A percentile compares a stretch with the other conserved stretches of the same genome.
Evolutionary conservation across 768 basidiomycete genomes (phyloP).

Genomic region (Lyophyllum semitale): DNA sequence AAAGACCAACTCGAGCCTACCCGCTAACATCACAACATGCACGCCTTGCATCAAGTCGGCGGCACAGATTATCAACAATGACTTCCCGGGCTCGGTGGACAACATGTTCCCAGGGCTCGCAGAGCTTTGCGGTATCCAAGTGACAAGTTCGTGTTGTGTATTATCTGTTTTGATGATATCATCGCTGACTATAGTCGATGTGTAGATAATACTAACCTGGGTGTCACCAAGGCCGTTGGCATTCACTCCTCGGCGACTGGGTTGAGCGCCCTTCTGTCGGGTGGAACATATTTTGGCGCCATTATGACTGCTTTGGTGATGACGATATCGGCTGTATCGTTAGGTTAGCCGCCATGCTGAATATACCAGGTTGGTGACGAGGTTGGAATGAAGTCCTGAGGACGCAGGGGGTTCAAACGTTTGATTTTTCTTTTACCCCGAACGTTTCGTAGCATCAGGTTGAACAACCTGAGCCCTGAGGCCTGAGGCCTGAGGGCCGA

Average conservation of each 20-base stretch:
- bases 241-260: conserved; percentile 1
- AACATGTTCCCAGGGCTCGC: conserved; percentile 5
- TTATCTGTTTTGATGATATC: background rate
- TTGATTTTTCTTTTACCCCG: background rate
- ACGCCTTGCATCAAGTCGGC: conserved; percentile 8
- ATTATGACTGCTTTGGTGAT: background rate
- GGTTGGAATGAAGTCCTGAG: background rate
- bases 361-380: background rate
- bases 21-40: conserved; percentile 11
- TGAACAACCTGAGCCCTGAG: no score
- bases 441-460: no score
- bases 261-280: background rate
- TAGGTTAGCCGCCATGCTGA: conserved; percentile 1
- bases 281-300: background rate
- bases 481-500: no score
- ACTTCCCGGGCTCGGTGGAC: conserved; percentile 9
- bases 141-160: background rate
- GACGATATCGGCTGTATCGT: background rate
- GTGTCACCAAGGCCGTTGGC: background rate
- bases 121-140: conserved; percentile 3
- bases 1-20: background rate
- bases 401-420: background rate
- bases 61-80: conserved; percentile 7
- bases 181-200: background rate
- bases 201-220: background rate